Percentiles rank a stretch among this genome's conserved stretches.
Conservation (phyloP, 2,329 filamentous ascomycete genomes). For the Aspergillus fumigatus region DNA sequence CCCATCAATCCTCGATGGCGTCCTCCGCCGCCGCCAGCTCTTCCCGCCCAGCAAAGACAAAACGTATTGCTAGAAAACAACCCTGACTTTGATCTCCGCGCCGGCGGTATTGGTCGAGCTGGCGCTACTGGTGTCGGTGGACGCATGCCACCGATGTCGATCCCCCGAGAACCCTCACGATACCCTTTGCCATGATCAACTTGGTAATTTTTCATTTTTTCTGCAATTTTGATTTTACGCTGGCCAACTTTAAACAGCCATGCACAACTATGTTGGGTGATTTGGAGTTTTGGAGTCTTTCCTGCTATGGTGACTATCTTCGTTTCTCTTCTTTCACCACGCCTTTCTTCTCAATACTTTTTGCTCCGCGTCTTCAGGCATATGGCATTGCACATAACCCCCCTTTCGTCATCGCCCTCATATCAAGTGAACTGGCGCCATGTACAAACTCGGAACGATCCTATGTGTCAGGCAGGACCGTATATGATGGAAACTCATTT, state of each 20-base stretch:
- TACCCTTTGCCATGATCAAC: slow-evolving; percentile 21
- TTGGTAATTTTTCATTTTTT: slow-evolving; percentile 3
- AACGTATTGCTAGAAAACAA: slow-evolving; percentile 75
- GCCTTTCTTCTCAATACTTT: not conserved
- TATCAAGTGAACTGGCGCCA: not conserved
- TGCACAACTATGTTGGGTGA: not conserved
- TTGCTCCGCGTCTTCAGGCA: not conserved
- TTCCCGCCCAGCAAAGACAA: slow-evolving; percentile 51
- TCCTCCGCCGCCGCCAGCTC: slow-evolving; percentile 38
- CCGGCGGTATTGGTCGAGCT: slow-evolving; percentile 27
- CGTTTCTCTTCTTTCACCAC: not conserved
- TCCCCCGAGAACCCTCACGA: slow-evolving; percentile 16
- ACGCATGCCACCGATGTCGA: slow-evolving; percentile 24
- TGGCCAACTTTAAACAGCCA: not conserved
- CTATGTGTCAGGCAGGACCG: not conserved
- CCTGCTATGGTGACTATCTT: not conserved
- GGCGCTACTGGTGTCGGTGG: slow-evolving; percentile 16
- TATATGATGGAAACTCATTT: not conserved
- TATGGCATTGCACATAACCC: not conserved
- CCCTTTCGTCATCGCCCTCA: not conserved
- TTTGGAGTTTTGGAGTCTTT: not conserved
- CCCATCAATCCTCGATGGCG: slow-evolving; percentile 85
- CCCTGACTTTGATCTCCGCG: slow-evolving; percentile 76
- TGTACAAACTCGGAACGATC: not conserved
- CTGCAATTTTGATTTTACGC: not conserved